Conservation (phyloP, 768 basidiomycete genomes). For the Fibroporia radiculosa region DNA sequence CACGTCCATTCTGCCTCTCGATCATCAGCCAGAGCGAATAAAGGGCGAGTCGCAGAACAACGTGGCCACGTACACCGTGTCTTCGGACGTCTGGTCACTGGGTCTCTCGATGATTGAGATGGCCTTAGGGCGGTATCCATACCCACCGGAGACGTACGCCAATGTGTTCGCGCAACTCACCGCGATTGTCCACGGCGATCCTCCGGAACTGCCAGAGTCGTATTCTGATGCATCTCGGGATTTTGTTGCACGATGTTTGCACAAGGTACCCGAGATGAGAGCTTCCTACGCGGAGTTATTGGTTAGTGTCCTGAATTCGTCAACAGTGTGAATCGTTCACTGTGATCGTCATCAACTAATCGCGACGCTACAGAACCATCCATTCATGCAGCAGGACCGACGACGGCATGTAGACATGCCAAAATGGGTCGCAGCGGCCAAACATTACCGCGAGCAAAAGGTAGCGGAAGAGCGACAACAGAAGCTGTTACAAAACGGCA, state of each 20-base stretch:
- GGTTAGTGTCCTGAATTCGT: constrained; percentile 32
- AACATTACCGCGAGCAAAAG: constrained; percentile 19
- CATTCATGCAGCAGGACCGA: constrained; percentile 61
- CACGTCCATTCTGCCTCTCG: background rate
- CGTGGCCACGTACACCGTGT: constrained; percentile 86
- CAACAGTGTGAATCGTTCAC: background rate
- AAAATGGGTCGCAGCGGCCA: constrained; percentile 64
- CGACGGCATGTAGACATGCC: constrained; percentile 73
- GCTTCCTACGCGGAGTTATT: constrained; percentile 82
- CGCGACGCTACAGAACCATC: constrained; percentile 51
- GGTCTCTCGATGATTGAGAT: constrained; percentile 93
- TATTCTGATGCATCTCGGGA: constrained; percentile 68
- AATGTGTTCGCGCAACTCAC: constrained; percentile 96
- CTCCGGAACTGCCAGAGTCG: constrained; percentile 73
- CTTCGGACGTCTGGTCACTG: constrained; percentile 96
- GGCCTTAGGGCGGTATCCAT: constrained; percentile 85
- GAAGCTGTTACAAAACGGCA: constrained; percentile 1
- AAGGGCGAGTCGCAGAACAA: constrained; percentile 87
- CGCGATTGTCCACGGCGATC: constrained; percentile 95
- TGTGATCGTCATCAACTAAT: background rate
- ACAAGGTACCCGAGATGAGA: constrained; percentile 70
- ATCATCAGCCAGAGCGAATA: constrained; percentile 85
- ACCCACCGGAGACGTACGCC: constrained; percentile 93
- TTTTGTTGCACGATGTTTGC: constrained; percentile 75
- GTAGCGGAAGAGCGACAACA: constrained; percentile 6